Conservation (phyloP, 352 stramenopile species). For the Thalassiosira mediterranea region DNA sequence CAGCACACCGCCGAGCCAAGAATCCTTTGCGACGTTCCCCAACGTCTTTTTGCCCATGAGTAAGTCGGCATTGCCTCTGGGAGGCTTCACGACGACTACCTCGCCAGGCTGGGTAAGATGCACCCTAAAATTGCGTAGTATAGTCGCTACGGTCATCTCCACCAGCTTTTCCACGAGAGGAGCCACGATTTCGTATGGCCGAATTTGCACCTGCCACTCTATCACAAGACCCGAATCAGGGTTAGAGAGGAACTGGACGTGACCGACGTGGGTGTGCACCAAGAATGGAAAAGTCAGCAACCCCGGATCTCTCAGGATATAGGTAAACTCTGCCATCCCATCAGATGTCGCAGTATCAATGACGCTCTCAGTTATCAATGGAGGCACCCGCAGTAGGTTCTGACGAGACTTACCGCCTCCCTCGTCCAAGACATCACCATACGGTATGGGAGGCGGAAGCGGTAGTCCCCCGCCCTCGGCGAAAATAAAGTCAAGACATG, state of each 20-base stretch:
- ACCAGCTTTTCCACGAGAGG: conserved; percentile 47
- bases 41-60: conserved; percentile 12
- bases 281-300: conserved; percentile 55
- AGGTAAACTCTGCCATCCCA: conserved; percentile 16
- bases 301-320: conserved; percentile 42
- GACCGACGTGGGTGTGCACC: conserved; percentile 48
- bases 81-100: conserved; percentile 32
- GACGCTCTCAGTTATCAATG: conserved; percentile 46
- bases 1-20: conserved; percentile 51
- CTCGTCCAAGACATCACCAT: conserved; percentile 28
- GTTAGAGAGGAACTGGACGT: conserved; percentile 32
- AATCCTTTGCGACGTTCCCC: conserved; percentile 34
- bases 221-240: conserved; percentile 15
- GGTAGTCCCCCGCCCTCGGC: conserved; percentile 41
- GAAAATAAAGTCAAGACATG: conserved; percentile 56
- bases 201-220: conserved; percentile 50
- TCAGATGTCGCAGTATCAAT: conserved; percentile 17
- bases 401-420: conserved; percentile 9
- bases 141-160: conserved; percentile 47
- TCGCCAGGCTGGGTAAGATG: conserved; percentile 35
- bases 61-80: conserved; percentile 26
- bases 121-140: conserved; percentile 42
- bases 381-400: conserved; percentile 48
- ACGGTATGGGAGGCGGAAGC: conserved; percentile 35
- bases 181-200: conserved; percentile 23